phyloP scores from a whole-genome alignment of 1,284 basidiomycete species.

The Boletus semigastroideus region DNA sequence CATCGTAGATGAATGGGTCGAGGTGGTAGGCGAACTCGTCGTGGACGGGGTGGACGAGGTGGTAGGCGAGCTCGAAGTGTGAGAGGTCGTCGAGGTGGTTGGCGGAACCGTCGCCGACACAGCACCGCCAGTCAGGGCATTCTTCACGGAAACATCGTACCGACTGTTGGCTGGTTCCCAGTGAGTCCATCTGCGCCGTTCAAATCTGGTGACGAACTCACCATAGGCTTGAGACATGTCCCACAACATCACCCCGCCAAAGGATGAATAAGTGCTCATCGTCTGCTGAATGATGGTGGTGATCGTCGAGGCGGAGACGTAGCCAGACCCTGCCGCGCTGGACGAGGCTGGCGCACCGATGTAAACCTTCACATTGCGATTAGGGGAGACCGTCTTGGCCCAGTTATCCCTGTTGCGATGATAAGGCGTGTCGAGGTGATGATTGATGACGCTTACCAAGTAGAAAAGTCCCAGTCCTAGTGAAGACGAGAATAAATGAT shows the following conservation, averaged over 20 bases:
- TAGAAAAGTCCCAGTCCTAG: constrained; percentile 54
- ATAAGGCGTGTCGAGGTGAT: constrained; percentile 1
- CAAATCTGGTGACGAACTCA: neutral
- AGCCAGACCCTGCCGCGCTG: constrained; percentile 52
- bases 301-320: constrained; percentile 48
- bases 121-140: constrained; percentile 15
- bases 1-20: constrained; percentile 23
- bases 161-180: constrained; percentile 21
- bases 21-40: neutral
- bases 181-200: neutral
- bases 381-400: constrained; percentile 60
- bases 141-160: constrained; percentile 26
- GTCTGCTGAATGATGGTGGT: constrained; percentile 46
- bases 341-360: constrained; percentile 59
- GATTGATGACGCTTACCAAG: constrained; percentile 39
- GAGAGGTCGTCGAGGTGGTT: constrained; percentile 2
- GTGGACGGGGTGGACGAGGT: constrained; percentile 16
- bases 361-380: constrained; percentile 54
- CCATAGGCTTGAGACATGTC: constrained; percentile 62
- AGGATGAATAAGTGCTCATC: constrained; percentile 53
- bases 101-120: too few species aligned
- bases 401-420: constrained; percentile 52
- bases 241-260: constrained; percentile 72
- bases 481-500: neutral
- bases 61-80: constrained; percentile 6